phyloP scores from a whole-genome alignment of 768 basidiomycete genomes.

The Leccinellum rugosiceps region DNA sequence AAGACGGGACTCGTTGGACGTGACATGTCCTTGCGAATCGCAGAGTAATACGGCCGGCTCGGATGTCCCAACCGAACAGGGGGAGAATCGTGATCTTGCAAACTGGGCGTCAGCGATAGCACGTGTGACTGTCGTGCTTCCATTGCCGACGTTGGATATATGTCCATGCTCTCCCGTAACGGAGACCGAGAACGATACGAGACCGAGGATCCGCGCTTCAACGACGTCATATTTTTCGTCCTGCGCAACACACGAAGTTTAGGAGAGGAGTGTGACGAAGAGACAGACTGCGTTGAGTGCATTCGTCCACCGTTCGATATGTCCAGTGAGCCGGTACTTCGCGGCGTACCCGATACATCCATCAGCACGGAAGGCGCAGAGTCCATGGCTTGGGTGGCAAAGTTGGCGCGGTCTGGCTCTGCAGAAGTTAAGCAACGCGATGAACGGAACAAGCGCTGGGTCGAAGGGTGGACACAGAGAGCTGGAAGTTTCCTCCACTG shows the following conservation, averaged over 20 bases:
- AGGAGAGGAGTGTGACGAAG: conserved; percentile 28
- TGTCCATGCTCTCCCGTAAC: conserved; percentile 21
- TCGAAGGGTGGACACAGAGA: conserved; percentile 18
- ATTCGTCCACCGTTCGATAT: conserved; percentile 12
- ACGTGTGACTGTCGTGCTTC: conserved; percentile 21
- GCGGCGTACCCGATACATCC: conserved; percentile 17
- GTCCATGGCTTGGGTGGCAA: conserved; percentile 11
- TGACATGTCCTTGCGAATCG: conserved; percentile 48
- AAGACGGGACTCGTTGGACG: conserved; percentile 37
- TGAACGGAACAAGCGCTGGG: conserved; percentile 8
- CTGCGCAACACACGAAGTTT: conserved; percentile 39
- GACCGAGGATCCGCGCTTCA: conserved; percentile 26
- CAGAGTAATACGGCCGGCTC: conserved; percentile 52
- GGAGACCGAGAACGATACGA: conserved; percentile 22
- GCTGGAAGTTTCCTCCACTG: conserved; percentile 19
- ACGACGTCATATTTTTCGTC: conserved; percentile 35
- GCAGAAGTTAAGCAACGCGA: conserved; percentile 7
- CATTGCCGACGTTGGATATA: conserved; percentile 10
- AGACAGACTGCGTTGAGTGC: conserved; percentile 21
- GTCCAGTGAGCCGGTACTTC: conserved; percentile 19
- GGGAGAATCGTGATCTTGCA: conserved; percentile 20
- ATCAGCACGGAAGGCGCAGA: conserved; percentile 23
- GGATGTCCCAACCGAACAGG: conserved; percentile 47
- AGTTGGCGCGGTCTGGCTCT: not conserved
- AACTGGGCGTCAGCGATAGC: conserved; percentile 17